Evolutionary conservation across 1,284 basidiomycete species (phyloP), one percentile per base, ranked within the genome.

Genomic region (Tylopilus sp.): DNA sequence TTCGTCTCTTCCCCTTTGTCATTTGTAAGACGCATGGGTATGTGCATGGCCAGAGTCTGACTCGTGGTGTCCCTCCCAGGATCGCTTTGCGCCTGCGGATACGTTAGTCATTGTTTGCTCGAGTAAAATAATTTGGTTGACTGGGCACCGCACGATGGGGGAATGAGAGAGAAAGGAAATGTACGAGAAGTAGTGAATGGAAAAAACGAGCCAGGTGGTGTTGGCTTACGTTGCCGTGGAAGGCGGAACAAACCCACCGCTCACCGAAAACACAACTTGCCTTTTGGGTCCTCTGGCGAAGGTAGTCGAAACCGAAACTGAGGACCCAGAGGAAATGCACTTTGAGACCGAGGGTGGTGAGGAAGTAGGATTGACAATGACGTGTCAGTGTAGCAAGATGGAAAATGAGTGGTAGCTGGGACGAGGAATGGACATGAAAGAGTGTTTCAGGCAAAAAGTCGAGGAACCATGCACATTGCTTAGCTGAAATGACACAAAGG

Each of bases 41-140:
- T 69, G 72, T 5, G 56, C 26, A 68, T 83, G 81, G 29, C 68
- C 77, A 44, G 41, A 16, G 59, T 77, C 75, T 58, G 80, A 73
- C 62, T 83, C 82, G 74, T 84, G 81, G 73, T 84, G 81, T 72
- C 86, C 88, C 75, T 93, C 90, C 87, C 88, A 88, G 70, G 88
- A 82, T 80, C 91, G 90, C 89, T 94, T 93, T 80, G 85, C 83
- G 85, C 92, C 93, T 94, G 93, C 87, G 84, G 89, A 83, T 78
- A 89, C 82, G 86, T 93, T 92, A 93, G 91, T 89, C 90, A 92
- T 92, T 58, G 55, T 70, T 83, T 83, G 81, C 77, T 81, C 75
- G 56, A 65, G 75, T 69, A 24, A 68, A 74, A 77, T 78, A 80
- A 88, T 85, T 85, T 81, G 84, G 84, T 84, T 91, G 90, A 91